A percentile compares a stretch with the other conserved stretches of the same genome.
Conservation (phyloP, 2,329 filamentous ascomycete genomes). For the Fusarium buxicola region DNA sequence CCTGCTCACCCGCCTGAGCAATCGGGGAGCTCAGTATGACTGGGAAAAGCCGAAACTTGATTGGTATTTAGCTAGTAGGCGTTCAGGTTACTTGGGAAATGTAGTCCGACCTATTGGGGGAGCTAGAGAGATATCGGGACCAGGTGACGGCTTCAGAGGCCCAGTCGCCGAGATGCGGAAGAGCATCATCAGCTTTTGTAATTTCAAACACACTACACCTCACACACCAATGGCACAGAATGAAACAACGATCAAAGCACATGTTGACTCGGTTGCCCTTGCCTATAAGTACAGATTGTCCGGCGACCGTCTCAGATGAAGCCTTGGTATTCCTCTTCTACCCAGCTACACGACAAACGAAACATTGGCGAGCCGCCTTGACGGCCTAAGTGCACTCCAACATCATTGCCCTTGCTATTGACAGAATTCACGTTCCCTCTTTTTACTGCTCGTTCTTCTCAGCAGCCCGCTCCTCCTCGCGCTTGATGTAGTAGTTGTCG, state of each 20-base stretch:
- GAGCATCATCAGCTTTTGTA: neutral
- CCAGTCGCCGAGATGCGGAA: neutral
- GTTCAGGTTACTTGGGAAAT: neutral
- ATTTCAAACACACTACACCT: conserved; percentile 2
- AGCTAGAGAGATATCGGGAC: too few relatives aligned
- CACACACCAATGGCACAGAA: conserved; percentile 8
- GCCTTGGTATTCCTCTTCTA: conserved; percentile 43
- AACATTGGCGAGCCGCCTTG: conserved; percentile 32
- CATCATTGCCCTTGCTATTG: conserved; percentile 13
- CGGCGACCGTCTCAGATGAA: conserved; percentile 40
- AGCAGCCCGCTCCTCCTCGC: conserved; percentile 67
- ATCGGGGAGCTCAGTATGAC: neutral
- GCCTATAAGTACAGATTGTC: conserved; percentile 46
- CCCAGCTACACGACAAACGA: conserved; percentile 44
- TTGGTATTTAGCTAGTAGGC: neutral
- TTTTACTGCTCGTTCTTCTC: conserved; percentile 48
- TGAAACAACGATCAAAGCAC: conserved; percentile 26
- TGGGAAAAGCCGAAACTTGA: too few relatives aligned
- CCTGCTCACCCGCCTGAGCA: neutral
- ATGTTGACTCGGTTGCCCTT: conserved; percentile 43
- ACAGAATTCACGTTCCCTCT: conserved; percentile 1
- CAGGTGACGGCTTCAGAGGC: neutral
- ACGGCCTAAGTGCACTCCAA: conserved; percentile 32
- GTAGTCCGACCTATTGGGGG: neutral
- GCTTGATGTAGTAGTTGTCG: conserved; percentile 68